phyloP scores from a whole-genome alignment of 2,329 filamentous ascomycete genomes.

The Lecanosticta acicola region DNA sequence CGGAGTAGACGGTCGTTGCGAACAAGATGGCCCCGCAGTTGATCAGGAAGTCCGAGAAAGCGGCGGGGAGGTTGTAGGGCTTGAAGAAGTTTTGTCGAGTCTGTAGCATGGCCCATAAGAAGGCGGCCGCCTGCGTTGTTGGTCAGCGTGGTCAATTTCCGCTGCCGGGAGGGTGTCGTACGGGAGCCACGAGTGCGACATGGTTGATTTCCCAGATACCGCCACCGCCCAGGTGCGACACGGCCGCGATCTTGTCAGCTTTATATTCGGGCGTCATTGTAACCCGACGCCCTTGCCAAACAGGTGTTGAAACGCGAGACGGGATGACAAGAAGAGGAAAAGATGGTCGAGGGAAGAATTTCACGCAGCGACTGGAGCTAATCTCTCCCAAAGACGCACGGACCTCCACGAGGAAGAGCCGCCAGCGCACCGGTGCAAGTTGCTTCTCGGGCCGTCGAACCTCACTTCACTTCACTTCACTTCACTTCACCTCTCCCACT shows the following conservation, averaged over 20 bases:
- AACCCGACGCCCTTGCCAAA: not conserved
- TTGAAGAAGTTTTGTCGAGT: conserved; percentile 78
- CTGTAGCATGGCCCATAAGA: conserved; percentile 87
- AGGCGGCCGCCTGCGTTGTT: conserved; percentile 60
- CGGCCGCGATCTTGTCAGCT: conserved; percentile 87
- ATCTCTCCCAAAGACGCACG: no score
- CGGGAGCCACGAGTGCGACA: conserved; percentile 78
- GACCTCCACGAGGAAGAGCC: no score
- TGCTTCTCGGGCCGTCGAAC: no score
- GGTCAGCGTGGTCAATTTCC: conserved; percentile 26
- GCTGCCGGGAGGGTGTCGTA: conserved; percentile 44
- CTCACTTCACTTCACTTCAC: no score
- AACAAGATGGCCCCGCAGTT: conserved; percentile 78
- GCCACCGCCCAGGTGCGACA: conserved; percentile 83
- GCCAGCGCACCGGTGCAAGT: no score
- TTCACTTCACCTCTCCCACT: no score
- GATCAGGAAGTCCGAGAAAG: conserved; percentile 77
- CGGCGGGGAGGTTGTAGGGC: conserved; percentile 62
- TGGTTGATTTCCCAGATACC: conserved; percentile 78
- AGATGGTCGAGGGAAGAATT: conserved; percentile 5
- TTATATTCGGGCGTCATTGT: conserved; percentile 62
- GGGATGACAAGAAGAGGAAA: not conserved
- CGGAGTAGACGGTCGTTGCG: conserved; percentile 78
- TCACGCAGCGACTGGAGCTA: no score
- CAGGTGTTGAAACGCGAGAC: not conserved